A percentile compares a stretch with the other conserved stretches of the same genome.
These are phyloP conservation scores for Daldinia loculata DNA, from an alignment of 495 filamentous ascomycete species.

Conservation along the genomic window DNA sequence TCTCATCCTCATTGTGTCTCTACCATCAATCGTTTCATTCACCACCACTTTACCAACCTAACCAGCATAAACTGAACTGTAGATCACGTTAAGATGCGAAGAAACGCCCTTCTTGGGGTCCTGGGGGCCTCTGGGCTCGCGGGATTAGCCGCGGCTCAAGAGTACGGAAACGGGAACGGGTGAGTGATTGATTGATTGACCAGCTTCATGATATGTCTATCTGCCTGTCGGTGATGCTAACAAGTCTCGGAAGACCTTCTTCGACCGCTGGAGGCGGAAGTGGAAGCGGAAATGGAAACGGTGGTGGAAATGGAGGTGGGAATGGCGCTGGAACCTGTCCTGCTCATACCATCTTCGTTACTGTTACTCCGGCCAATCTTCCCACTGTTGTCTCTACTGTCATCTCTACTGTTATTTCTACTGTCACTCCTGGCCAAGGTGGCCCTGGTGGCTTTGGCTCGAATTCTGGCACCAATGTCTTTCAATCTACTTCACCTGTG, in stretches of 20 bases:
- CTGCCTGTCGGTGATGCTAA: slow-evolving; percentile 8
- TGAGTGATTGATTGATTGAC: slow-evolving; percentile 25
- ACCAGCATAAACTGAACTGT: slow-evolving; percentile 24
- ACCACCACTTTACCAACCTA: slow-evolving; percentile 21
- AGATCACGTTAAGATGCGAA: slow-evolving; percentile 37
- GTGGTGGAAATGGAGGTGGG: slow-evolving; percentile 15
- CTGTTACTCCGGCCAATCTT: slow-evolving; percentile 38
- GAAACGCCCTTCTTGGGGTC: slow-evolving; percentile 39
- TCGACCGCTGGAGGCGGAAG: slow-evolving; percentile 20
- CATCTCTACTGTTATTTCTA: slow-evolving; percentile 42
- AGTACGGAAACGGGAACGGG: slow-evolving; percentile 43
- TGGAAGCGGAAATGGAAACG: slow-evolving; percentile 2
- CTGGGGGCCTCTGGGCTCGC: slow-evolving; percentile 38
- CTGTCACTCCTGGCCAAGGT: slow-evolving; percentile 35
- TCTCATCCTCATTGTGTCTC: slow-evolving; percentile 21
- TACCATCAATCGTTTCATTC: slow-evolving; percentile 36
- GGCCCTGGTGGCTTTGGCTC: slow-evolving; percentile 33
- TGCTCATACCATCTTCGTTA: slow-evolving; percentile 50
- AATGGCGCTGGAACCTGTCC: slow-evolving; percentile 39
- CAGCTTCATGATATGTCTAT: not conserved
- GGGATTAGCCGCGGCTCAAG: slow-evolving; percentile 41
- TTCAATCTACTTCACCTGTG: slow-evolving; percentile 25
- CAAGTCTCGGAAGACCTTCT: slow-evolving; percentile 11
- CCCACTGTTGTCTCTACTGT: slow-evolving; percentile 46
- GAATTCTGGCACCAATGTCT: slow-evolving; percentile 27